These are phyloP conservation scores for Nicotiana rustica DNA, from an alignment of 305 asterid genomes.

Conservation along the genomic window DNA sequence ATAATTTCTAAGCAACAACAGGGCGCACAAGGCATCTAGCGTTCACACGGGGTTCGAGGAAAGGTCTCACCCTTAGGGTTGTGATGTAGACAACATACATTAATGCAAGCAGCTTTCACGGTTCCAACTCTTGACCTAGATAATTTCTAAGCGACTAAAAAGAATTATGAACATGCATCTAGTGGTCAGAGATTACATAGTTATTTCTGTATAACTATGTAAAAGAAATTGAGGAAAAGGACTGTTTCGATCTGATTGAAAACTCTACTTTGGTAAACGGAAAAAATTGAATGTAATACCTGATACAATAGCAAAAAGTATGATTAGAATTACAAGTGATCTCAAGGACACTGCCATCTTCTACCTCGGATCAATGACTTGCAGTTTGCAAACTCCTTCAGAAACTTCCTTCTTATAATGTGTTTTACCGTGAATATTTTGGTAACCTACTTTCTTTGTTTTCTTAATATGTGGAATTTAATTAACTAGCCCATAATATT, in stretches of 20 bases:
- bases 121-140: no score
- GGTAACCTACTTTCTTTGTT: not conserved
- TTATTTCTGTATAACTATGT: not conserved
- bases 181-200: not conserved
- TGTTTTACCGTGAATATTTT: not conserved
- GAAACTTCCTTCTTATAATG: not conserved
- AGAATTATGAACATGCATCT: not conserved
- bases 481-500: not conserved
- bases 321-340: not conserved
- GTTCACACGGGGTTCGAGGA: no score
- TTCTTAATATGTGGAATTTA: not conserved
- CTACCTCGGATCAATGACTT: not conserved
- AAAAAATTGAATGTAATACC: not conserved
- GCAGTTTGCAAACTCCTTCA: not conserved
- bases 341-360: not conserved
- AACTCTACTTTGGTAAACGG: not conserved
- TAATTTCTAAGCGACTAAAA: no score
- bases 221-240: not conserved
- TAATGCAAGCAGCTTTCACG: no score
- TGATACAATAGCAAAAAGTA: not conserved
- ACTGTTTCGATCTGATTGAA: not conserved
- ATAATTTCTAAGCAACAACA: not conserved
- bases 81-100: no score
- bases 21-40: no score
- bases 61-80: no score